A percentile compares a stretch with the other conserved stretches of the same genome.
These are phyloP conservation scores for Cryptosporidium sp. DNA, from an alignment of 169 alveolate genomes.

Conservation along the genomic window DNA sequence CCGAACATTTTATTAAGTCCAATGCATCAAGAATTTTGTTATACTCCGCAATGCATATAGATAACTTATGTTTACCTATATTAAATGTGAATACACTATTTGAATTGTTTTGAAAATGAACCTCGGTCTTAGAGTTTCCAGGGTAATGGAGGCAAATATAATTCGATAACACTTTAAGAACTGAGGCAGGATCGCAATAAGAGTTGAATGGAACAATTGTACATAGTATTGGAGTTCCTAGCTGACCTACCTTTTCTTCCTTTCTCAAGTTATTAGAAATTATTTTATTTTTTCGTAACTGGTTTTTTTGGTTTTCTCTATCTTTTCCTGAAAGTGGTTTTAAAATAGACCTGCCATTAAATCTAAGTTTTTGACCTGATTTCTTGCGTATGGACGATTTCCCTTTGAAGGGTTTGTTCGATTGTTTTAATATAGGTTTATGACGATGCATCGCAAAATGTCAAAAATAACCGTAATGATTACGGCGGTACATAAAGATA, in stretches of 20 bases:
- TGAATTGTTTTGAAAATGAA: neutral
- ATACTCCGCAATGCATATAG: conserved; percentile 48
- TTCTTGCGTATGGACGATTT: conserved; percentile 7
- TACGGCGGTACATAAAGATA: neutral
- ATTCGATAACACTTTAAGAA: conserved; percentile 6
- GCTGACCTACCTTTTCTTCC: neutral
- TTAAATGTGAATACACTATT: conserved; percentile 19
- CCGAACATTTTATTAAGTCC: conserved; percentile 55
- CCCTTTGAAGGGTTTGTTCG: conserved; percentile 56
- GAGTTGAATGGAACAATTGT: conserved; percentile 55
- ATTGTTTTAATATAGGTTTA: conserved; percentile 35
- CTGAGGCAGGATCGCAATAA: conserved; percentile 3
- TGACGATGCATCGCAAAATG: conserved; percentile 50
- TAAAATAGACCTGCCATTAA: neutral
- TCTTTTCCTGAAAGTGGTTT: conserved; percentile 6
- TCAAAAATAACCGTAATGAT: neutral
- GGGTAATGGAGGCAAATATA: conserved; percentile 24
- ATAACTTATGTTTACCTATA: neutral
- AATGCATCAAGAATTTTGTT: conserved; percentile 31
- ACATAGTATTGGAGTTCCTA: conserved; percentile 48
- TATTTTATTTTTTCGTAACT: conserved; percentile 30
- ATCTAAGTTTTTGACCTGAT: neutral
- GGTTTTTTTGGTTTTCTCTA: conserved; percentile 62
- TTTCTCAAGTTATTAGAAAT: neutral
- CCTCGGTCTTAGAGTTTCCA: neutral